Conservation (phyloP, 441 rosid species). For the Gossypium gossypioides region DNA sequence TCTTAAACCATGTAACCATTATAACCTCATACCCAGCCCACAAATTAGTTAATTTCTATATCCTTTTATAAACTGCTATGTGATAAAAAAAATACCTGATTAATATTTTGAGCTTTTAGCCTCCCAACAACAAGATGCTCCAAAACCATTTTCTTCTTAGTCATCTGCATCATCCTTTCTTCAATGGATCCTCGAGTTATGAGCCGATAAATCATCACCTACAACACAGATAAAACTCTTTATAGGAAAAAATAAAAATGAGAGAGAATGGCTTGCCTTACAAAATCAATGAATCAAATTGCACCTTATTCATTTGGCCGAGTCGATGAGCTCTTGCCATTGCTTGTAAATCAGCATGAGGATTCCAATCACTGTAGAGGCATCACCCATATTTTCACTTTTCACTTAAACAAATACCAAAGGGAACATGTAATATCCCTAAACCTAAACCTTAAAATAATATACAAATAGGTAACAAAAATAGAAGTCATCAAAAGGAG, state of each 20-base stretch:
- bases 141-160: slow-evolving; percentile 96
- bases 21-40: neutral
- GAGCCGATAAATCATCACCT: slow-evolving; percentile 96
- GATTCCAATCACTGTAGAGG: slow-evolving; percentile 90
- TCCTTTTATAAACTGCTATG: neutral
- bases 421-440: neutral
- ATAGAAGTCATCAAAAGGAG: neutral
- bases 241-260: neutral
- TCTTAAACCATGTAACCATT: neutral
- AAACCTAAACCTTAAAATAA: neutral
- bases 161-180: slow-evolving; percentile 98
- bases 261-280: neutral
- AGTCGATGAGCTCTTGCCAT: slow-evolving; percentile 99
- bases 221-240: slow-evolving; percentile 19
- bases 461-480: neutral
- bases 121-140: slow-evolving; percentile 99
- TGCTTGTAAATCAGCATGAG: slow-evolving; percentile 98
- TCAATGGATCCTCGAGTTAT: slow-evolving; percentile 85
- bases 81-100: slow-evolving; percentile 52
- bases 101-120: slow-evolving; percentile 88
- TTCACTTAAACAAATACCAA: slow-evolving; percentile 9
- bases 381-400: slow-evolving; percentile 9
- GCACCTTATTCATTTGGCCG: slow-evolving; percentile 93
- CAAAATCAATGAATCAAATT: slow-evolving; percentile 10
- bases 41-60: neutral